These are phyloP conservation scores for Fistulinella cinereoalba DNA, from an alignment of 1,284 basidiomycete species.

Conservation along the genomic window DNA sequence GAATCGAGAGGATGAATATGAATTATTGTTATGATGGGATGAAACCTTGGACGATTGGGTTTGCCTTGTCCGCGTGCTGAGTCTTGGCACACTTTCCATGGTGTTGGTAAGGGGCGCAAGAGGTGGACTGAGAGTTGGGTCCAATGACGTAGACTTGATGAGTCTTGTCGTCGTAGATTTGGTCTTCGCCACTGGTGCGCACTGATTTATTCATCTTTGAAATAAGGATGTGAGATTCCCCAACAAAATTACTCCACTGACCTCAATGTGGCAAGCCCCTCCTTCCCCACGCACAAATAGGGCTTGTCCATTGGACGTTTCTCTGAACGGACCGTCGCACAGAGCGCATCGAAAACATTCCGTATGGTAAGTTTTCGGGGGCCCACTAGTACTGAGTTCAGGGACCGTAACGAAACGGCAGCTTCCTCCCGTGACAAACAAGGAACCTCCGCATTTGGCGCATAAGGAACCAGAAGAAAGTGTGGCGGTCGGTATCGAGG, in stretches of 20 bases:
- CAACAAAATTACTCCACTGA: constrained; percentile 34
- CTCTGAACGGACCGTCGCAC: constrained; percentile 62
- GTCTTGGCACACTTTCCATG: constrained; percentile 24
- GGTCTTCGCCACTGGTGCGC: constrained; percentile 55
- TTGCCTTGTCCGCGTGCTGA: constrained; percentile 16
- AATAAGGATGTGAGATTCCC: constrained; percentile 1
- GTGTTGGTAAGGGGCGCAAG: constrained; percentile 22
- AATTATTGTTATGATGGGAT: constrained; percentile 9
- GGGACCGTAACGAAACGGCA: constrained; percentile 69
- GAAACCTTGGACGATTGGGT: constrained; percentile 12
- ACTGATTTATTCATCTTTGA: constrained; percentile 44
- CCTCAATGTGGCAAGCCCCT: constrained; percentile 72
- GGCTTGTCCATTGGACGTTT: constrained; percentile 57
- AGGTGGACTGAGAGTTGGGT: constrained; percentile 18
- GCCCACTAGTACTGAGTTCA: constrained; percentile 43
- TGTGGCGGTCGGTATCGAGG: constrained; percentile 25
- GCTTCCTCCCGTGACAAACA: constrained; percentile 54
- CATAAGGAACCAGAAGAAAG: constrained; percentile 41
- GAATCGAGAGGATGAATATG: constrained; percentile 44
- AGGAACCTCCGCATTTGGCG: constrained; percentile 52
- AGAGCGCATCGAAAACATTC: constrained; percentile 70
- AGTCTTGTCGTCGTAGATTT: constrained; percentile 28
- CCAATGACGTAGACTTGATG: constrained; percentile 21
- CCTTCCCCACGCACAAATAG: constrained; percentile 61
- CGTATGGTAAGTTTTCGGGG: constrained; percentile 61